A percentile compares a stretch with the other conserved stretches of the same genome.
Evolutionary conservation across 2,329 filamentous ascomycete genomes (phyloP).

Genomic region (Elsinoe australis): DNA sequence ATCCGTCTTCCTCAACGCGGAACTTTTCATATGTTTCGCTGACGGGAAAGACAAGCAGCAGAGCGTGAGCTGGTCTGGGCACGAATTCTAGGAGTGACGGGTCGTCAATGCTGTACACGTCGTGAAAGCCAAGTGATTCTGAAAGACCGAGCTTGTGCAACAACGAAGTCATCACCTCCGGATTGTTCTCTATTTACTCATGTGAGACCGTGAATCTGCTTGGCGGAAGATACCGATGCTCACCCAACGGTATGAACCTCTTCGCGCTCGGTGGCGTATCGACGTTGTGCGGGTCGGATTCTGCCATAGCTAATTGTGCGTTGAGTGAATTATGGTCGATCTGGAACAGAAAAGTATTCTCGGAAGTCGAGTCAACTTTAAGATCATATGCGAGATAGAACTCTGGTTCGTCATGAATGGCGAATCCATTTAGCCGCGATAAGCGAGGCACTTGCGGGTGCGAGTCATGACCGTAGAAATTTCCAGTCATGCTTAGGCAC

Average conservation of each 20-base stretch:
- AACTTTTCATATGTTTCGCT: conserved; percentile 69
- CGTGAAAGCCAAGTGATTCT: conserved; percentile 68
- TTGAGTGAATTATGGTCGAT: not conserved
- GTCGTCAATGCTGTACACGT: conserved; percentile 86
- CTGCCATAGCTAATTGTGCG: not conserved
- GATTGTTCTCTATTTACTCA: conserved; percentile 57
- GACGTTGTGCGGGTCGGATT: not conserved
- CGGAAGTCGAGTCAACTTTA: too few relatives aligned
- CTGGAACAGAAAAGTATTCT: too few relatives aligned
- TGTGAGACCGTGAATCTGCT: not conserved
- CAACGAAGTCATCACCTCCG: conserved; percentile 76
- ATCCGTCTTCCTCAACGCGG: conserved; percentile 64
- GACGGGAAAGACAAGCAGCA: conserved; percentile 88
- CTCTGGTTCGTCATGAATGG: too few relatives aligned
- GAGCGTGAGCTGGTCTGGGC: conserved; percentile 76
- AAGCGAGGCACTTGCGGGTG: too few relatives aligned
- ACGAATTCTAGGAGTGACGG: conserved; percentile 77
- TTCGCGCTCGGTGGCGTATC: conserved; percentile 14
- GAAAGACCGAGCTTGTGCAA: conserved; percentile 78
- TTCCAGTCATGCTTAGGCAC: not conserved
- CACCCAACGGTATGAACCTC: conserved; percentile 20
- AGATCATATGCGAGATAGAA: too few relatives aligned
- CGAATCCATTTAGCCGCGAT: too few relatives aligned
- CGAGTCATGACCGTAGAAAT: conserved; percentile 2
- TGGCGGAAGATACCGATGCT: not conserved